Base-by-base conservation (phyloP, 441 rosid species). In the Eutrema salsugineum region DNA sequence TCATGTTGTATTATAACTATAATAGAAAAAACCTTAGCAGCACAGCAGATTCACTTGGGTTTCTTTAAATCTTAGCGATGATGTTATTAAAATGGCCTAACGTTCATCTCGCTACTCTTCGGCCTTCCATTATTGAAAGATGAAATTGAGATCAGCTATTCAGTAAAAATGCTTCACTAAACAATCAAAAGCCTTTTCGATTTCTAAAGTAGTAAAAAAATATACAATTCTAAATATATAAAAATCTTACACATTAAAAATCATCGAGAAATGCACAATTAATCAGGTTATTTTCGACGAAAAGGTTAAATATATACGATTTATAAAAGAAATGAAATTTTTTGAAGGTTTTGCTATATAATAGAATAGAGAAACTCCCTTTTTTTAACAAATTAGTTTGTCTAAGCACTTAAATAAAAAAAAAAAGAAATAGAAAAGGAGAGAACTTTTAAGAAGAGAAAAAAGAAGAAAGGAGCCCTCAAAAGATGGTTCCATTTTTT, bases 351-450 rank as follows among this genome's bases (percentile, higher is more conserved):
- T 63, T 39, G 49, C 77, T 65, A 47, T 72, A 56, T 64, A 46
- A 55, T 64, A 65, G 63, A 57, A 64, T 48, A 72, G 70, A 63
- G 54, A 72, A 72, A 72, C 70, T 72, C 57, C 28, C 55, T 22
- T 53, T 55, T 55, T 71, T 30, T n/a, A 72, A 54, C 64, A 55
- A 57, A 72, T 56, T 72, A 72, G 71, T 73, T 66, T 17, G 24
- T 38, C n/a, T 62, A 73, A 73, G 5, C 72, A 73, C 67, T 66
- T 66, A 0, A 73, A 38, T 46, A 44, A 36, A 58, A 11, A 11
- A 5, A 35, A 35, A n/a, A n/a, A n/a, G n/a, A n/a, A n/a, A n/a
- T n/a, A n/a, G n/a, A n/a, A n/a, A n/a, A n/a, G n/a, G n/a, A 27
- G 32, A 50, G 22, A 63, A 59, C 60, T 19, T 48, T 16, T 16